A percentile compares a stretch with the other conserved stretches of the same genome.
Evolutionary conservation across 306 rosid species (phyloP).

Genomic region (Begonia fuchsioides): DNA sequence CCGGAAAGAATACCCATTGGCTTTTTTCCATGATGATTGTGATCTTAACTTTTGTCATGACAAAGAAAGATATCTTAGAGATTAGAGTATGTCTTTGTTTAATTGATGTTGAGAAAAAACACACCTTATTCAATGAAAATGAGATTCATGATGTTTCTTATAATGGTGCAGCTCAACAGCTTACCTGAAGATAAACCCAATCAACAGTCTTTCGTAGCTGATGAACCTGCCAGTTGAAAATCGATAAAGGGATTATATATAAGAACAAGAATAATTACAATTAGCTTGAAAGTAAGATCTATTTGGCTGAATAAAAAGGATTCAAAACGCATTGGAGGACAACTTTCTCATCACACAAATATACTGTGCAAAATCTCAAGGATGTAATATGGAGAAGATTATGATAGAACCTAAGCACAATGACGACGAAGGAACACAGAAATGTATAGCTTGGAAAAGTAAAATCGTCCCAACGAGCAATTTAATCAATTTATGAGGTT

Average conservation of each 20-base stretch:
- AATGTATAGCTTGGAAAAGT: neutral
- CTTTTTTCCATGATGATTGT: conserved; percentile 42
- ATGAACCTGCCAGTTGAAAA: conserved; percentile 49
- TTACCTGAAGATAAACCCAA: conserved; percentile 69
- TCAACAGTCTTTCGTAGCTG: conserved; percentile 75
- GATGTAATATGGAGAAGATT: neutral
- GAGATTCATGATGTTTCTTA: neutral
- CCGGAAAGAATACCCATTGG: conserved; percentile 41
- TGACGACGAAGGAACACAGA: neutral
- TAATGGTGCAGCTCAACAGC: neutral
- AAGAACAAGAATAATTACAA: neutral
- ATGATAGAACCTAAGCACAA: neutral
- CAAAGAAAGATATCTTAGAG: conserved; percentile 9
- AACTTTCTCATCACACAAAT: neutral
- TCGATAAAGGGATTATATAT: neutral
- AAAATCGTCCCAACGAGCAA: too few relatives aligned
- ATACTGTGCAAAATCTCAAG: neutral
- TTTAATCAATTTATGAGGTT: neutral
- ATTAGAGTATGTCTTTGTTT: neutral
- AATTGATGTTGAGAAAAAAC: neutral
- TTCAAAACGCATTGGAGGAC: too few relatives aligned
- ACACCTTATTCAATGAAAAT: neutral
- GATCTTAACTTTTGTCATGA: conserved; percentile 47
- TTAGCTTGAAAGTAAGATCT: neutral
- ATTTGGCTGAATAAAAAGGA: neutral